Percentiles rank a stretch among this genome's conserved stretches.
Conservation (phyloP, 768 basidiomycete genomes). For the Amanita pseudoporphyria region DNA sequence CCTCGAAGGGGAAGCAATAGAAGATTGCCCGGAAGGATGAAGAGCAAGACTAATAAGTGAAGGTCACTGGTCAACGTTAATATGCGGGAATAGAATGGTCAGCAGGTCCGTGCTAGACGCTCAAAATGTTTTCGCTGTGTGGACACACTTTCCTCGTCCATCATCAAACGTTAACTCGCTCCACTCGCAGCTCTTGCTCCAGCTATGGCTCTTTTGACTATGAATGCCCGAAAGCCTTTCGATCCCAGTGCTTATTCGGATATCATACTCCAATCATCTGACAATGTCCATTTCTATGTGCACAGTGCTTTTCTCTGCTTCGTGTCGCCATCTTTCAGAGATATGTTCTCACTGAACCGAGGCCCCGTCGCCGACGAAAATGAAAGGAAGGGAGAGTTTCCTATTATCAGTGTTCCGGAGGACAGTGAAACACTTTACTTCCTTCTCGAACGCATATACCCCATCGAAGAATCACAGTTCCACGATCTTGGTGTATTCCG, state of each 20-base stretch:
- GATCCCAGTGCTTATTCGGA: conserved; percentile 10
- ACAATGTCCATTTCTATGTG: conserved; percentile 22
- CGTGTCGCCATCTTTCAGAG: conserved; percentile 21
- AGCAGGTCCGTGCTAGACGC: no score
- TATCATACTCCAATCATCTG: conserved; percentile 19
- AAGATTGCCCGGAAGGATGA: no score
- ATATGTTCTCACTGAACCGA: conserved; percentile 21
- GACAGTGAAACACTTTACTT: conserved; percentile 8
- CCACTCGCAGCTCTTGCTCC: no score
- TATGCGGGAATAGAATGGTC: no score
- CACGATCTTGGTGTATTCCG: not conserved
- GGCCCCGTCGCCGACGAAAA: not conserved
- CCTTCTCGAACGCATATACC: conserved; percentile 8
- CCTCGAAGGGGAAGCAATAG: no score
- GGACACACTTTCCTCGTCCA: no score
- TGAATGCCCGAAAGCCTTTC: not conserved
- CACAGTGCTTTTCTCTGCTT: conserved; percentile 17
- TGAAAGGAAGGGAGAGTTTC: conserved; percentile 2
- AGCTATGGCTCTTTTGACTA: no score
- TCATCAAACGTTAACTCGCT: no score
- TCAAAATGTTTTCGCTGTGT: no score
- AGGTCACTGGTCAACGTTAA: no score
- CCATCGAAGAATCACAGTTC: not conserved
- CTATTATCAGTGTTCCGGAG: conserved; percentile 10
- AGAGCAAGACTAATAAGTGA: no score